Conservation (phyloP, 2,329 filamentous ascomycete species). For the Arthroderma uncinatum region DNA sequence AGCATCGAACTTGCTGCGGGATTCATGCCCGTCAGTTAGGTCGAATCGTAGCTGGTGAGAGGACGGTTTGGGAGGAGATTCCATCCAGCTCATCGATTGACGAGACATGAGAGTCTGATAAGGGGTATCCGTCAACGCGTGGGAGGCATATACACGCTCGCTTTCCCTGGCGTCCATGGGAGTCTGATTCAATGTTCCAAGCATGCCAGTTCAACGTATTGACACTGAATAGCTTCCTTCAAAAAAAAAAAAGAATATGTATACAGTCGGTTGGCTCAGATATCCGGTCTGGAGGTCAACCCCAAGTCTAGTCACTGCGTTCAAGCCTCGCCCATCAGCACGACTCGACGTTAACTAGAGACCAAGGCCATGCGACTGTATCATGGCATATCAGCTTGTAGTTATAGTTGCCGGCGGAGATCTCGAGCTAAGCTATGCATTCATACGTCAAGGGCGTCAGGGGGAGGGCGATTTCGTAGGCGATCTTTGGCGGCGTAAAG, state of each 20-base stretch:
- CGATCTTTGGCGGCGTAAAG: background rate
- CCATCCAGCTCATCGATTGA: constrained; percentile 34
- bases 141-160: constrained; percentile 42
- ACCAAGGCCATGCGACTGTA: background rate
- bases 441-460: background rate
- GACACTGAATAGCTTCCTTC: no score
- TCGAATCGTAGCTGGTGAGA: constrained; percentile 49
- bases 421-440: background rate
- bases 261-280: no score
- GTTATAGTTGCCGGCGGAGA: no score
- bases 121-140: constrained; percentile 57
- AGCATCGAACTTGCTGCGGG: constrained; percentile 27
- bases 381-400: background rate
- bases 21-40: constrained; percentile 28
- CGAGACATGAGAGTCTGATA: constrained; percentile 48
- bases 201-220: background rate
- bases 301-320: background rate
- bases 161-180: constrained; percentile 33
- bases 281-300: background rate
- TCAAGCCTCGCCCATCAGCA: background rate
- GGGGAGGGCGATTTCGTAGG: background rate
- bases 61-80: constrained; percentile 53
- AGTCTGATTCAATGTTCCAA: background rate
- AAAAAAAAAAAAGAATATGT: no score
- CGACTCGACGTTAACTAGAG: background rate